A percentile compares a stretch with the other conserved stretches of the same genome.
These are phyloP conservation scores for Lecanosticta acicola DNA, from an alignment of 2,329 filamentous ascomycete genomes.

Conservation along the genomic window DNA sequence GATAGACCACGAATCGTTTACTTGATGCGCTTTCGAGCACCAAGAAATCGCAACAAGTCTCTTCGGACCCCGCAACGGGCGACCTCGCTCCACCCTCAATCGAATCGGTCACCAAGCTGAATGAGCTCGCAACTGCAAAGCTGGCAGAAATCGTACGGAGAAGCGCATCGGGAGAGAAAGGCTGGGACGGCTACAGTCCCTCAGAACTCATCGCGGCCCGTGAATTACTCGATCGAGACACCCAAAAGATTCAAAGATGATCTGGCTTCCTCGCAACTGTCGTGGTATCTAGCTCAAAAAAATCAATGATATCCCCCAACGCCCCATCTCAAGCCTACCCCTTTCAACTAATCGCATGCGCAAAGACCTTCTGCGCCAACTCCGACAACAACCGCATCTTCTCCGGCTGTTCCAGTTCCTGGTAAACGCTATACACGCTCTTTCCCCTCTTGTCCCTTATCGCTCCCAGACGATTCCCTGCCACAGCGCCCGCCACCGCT, in stretches of 20 bases:
- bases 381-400: constrained; percentile 75
- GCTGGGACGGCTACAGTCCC: constrained; percentile 68
- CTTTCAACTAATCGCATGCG: constrained; percentile 61
- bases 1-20: constrained; percentile 21
- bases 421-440: constrained; percentile 89
- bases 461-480: constrained; percentile 85
- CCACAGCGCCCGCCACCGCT: constrained; percentile 80
- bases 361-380: constrained; percentile 80
- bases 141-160: constrained; percentile 69
- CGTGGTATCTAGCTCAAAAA: constrained; percentile 9
- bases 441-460: constrained; percentile 87
- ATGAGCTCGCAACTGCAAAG: constrained; percentile 67
- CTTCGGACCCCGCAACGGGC: constrained; percentile 29
- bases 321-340: constrained; percentile 1
- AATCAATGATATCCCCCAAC: background rate
- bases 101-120: constrained; percentile 60
- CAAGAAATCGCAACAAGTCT: constrained; percentile 30
- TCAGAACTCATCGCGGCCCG: constrained; percentile 67
- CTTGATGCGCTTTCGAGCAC: constrained; percentile 20
- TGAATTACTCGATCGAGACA: constrained; percentile 57
- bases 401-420: constrained; percentile 78
- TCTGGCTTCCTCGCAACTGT: constrained; percentile 4
- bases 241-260: constrained; percentile 32
- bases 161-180: constrained; percentile 53
- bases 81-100: constrained; percentile 49